Base-by-base conservation (phyloP, 352 stramenopile genomes). In the Pythium biforme region DNA sequence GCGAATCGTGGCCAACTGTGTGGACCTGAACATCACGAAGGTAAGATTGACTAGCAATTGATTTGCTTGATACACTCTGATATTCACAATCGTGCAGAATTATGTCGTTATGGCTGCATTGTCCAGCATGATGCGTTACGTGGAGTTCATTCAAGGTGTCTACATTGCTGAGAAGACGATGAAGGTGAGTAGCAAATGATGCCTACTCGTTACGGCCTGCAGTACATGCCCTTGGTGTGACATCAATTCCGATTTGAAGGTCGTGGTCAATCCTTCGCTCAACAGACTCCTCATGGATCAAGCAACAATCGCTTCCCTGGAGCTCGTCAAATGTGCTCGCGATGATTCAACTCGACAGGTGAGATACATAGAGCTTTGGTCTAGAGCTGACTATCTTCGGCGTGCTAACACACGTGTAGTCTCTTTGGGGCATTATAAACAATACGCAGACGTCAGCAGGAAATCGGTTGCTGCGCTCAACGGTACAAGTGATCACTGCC, bases 121-220 rank as follows among this genome's bases (percentile, higher is more conserved):
- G 5, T 79, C 85, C 1, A 92, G 85, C 57, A 62, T 92, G 51
- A 86, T 94, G 76, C 82, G 89, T 64, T 95, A 95, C 68, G 72
- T 94, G 31, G 87, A 95, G 63, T 91, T 84, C 51, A 90, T 92
- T 34, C 86, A 95, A 74, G 86, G 86, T 11, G 79, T 95, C 7
- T 89, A 86, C 59, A 85, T 95, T n/a, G 87, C 83, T 12, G 70
- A 84, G 41, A 91, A 86, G 29, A 91, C 85, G 4, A 83, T 94
- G 55, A 91, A 90, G 81, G 83, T 89, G 31, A 37, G 31, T 11
- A 37, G 31, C 31, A 4, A 37, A 37, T 8, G 31, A 11, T 37
- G 31, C 31, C 10, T 37, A 11, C 31, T 37, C 8, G n/a, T n/a
- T n/a, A n/a, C n/a, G n/a, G n/a, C n/a, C n/a, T n/a, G n/a, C n/a